A percentile compares a stretch with the other conserved stretches of the same genome.
Evolutionary conservation across 2,329 filamentous ascomycete species (phyloP).

Genomic region (Dryadomyces quercivorus): DNA sequence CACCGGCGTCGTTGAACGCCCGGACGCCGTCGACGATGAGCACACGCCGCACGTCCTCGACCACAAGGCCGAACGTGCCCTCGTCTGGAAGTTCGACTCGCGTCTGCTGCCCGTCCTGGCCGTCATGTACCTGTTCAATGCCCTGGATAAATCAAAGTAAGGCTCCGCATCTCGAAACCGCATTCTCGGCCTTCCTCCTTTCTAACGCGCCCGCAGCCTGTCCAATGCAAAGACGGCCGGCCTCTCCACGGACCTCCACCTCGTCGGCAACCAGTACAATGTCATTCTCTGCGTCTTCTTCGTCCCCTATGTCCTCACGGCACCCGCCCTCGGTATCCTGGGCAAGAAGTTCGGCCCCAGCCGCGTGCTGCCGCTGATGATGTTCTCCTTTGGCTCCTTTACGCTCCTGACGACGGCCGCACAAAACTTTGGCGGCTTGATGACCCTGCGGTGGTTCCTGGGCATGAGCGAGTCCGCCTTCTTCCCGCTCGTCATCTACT

Average conservation of each 20-base stretch:
- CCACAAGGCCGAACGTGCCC: constrained; percentile 30
- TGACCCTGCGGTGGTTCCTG: constrained; percentile 50
- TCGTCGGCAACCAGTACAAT: constrained; percentile 52
- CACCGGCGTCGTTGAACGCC: neutral
- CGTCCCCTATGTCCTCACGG: constrained; percentile 61
- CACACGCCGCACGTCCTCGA: constrained; percentile 21
- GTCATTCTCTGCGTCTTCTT: constrained; percentile 62
- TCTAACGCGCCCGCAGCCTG: neutral
- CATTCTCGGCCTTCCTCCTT: too few relatives aligned
- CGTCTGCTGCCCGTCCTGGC: constrained; percentile 41
- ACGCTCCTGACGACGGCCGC: constrained; percentile 46
- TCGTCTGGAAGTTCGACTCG: constrained; percentile 43
- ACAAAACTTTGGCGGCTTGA: constrained; percentile 9
- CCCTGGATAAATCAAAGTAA: constrained; percentile 24
- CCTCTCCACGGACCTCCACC: neutral
- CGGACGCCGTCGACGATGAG: neutral
- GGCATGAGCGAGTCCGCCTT: constrained; percentile 37
- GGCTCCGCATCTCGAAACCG: constrained; percentile 9
- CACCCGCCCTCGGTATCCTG: constrained; percentile 44
- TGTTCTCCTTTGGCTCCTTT: constrained; percentile 54
- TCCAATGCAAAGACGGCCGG: constrained; percentile 2
- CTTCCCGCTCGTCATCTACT: constrained; percentile 20
- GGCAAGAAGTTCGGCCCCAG: constrained; percentile 61
- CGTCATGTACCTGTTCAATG: constrained; percentile 37
- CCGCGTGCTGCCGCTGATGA: constrained; percentile 55